Evolutionary conservation across 2,329 filamentous ascomycete genomes (phyloP), one percentile per base, ranked within the genome.

Genomic region (Salinomyces thailandicus): DNA sequence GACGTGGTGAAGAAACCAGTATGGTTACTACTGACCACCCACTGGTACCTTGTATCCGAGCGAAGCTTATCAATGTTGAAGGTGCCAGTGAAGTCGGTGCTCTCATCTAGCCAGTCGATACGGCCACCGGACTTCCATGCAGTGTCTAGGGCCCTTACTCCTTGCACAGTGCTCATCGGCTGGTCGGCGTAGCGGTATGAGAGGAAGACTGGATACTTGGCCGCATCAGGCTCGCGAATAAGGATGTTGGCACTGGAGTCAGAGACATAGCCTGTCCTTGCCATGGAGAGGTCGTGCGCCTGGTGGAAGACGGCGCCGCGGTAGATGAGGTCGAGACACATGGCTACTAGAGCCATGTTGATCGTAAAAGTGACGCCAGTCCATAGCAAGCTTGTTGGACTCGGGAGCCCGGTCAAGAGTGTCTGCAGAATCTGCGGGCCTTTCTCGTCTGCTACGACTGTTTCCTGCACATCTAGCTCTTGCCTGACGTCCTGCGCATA

Each of bases 221-320:
- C 57, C 35, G 75, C 68, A 48, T 93, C 75, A 1, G 91, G 85
- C 59, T 96, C 91, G 39, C 91, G 75, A 31, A 98, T 69, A 18
- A 98, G 64, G 26, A 98, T 71, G 42, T 77, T 86, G 15, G 86
- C 91, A 38, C 80, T 80, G 0, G 70, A 74, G 13, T 83, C 73
- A 4, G 86, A 93, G 18, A 96, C 80, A 57, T 89, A 89, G 17
- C 91, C 91, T 12, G 94, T 67, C 6, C 91, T 75, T 27, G 84
- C 83, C 57, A 98, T 93, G 0, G 86, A 84, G 8, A 94, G 66
- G 46, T 93, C 78, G 18, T 83, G 65, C 17, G 70, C 77, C 3
- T 80, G 77, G 57, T 93, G 71, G 20, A 81, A 72, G 41, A 79
- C 59, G 8, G 76, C 75, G 2, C 81, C 80, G 14, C 82, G 75